Evolutionary conservation across 192 early-diverging fungal genomes (phyloP), one percentile per base, ranked within the genome.

Genomic region (Coemansia sp.): DNA sequence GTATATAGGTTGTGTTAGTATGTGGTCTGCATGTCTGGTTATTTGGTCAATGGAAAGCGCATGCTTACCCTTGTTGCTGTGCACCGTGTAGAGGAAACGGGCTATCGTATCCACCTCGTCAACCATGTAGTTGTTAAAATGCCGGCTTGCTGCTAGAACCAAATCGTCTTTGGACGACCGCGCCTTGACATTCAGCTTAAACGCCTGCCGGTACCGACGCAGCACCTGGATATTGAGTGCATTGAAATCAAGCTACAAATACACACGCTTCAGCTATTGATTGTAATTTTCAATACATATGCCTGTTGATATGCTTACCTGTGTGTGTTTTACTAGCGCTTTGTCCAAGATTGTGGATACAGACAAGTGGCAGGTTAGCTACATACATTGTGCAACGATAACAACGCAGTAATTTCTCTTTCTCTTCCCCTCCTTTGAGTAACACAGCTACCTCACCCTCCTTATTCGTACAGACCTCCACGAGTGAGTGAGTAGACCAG

Each of bases 91-190:
- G 18, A 82, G 71, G 50, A 82, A 82, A 17, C 73, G 70, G 10
- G 80, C 80, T 70, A 82, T 73, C 61, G 80, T 82, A 55, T 82
- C 74, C 8, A 77, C 80, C 56, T 82, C 80, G 36, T 82, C 74
- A 15, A 82, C 80, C 23, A 66, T 62, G 49, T 74, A 71, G 55
- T 36, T 59, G 15, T 61, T 54, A 46, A 71, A 82, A 55, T 82
- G 80, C 17, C 70, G 61, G 40, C 64, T 73, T n/a, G 67, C 68
- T 1, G 80, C 74, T 24, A 67, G 42, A 10, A 77, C 74, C 55
- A 82, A 47, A 24, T 82, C 80, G 11, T 82, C 80, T 47, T 82
- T 82, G 5, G 80, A 73, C 21, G 80, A 72, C 28, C 80, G 71
- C 12, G 74, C 74, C 60, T 82, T 82, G 61, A 82, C 75, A 37